phyloP scores from a whole-genome alignment of 2,329 filamentous ascomycete genomes.

The Arthrobotrys sphaeroides region DNA sequence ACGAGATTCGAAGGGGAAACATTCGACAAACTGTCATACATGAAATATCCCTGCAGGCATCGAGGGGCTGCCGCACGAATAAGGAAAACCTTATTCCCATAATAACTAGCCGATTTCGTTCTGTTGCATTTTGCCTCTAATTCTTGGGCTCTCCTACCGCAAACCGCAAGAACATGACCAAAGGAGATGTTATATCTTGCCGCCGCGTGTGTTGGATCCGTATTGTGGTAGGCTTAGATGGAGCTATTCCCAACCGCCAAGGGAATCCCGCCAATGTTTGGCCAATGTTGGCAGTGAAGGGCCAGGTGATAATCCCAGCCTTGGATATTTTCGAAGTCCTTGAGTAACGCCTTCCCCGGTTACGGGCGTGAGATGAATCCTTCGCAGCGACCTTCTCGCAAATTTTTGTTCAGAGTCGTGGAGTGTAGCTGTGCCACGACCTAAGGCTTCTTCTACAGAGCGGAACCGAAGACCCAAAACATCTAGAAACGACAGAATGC shows the following conservation, averaged over 20 bases:
- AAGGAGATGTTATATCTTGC: not conserved
- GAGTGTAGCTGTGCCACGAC: not conserved
- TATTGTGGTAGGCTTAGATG: slow-evolving; percentile 11
- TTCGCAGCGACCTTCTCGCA: too few relatives aligned
- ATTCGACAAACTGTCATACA: not conserved
- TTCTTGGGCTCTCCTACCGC: too few relatives aligned
- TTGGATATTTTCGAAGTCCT: not conserved
- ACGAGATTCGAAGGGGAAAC: not conserved
- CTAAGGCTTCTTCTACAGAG: not conserved
- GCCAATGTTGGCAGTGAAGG: too few relatives aligned
- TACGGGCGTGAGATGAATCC: too few relatives aligned
- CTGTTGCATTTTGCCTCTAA: not conserved
- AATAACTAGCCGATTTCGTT: not conserved
- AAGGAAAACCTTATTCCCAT: not conserved
- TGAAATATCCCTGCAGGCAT: not conserved
- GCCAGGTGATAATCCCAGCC: not conserved
- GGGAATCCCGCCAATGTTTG: not conserved
- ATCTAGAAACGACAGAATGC: not conserved
- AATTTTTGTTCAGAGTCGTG: not conserved
- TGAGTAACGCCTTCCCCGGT: not conserved
- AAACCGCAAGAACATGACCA: not conserved
- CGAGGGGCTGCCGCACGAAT: not conserved
- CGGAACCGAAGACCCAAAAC: slow-evolving; percentile 17
- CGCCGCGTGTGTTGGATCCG: slow-evolving; percentile 8
- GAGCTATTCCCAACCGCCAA: not conserved